A percentile compares a stretch with the other conserved stretches of the same genome.
Conservation (phyloP, 441 rosid species). For the Corymbia citriodora region DNA sequence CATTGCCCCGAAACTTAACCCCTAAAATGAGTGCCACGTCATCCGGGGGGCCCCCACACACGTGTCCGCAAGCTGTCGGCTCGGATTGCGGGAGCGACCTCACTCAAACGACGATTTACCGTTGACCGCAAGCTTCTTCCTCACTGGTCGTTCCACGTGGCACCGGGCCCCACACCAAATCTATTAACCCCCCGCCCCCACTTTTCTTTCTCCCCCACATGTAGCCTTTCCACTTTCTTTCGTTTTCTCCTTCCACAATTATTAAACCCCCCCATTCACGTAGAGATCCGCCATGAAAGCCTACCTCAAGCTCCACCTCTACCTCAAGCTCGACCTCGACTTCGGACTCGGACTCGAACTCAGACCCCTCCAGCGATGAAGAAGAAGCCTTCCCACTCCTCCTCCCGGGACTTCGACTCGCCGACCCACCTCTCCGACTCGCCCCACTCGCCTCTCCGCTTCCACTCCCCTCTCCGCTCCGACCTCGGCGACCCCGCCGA, state of each 20-base stretch:
- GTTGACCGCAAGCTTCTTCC: background rate
- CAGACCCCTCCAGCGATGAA: background rate
- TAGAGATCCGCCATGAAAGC: background rate
- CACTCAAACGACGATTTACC: background rate
- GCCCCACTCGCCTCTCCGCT: constrained; percentile 70
- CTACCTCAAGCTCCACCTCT: background rate
- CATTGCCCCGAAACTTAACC: background rate
- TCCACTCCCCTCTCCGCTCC: constrained; percentile 68
- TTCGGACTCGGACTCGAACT: background rate
- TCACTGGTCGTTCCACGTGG: background rate
- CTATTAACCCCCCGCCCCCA: background rate
- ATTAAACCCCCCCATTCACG: background rate
- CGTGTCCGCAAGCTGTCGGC: background rate
- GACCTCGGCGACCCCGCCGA: constrained; percentile 65
- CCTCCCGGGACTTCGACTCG: background rate
- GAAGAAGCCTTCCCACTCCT: background rate
- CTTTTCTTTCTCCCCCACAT: background rate
- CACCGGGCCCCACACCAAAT: background rate
- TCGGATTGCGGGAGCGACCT: background rate
- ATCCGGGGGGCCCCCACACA: background rate
- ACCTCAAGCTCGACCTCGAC: background rate
- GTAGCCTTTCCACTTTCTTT: background rate
- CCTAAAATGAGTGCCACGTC: background rate
- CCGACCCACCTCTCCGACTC: background rate
- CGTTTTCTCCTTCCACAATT: background rate